Evolutionary conservation across 352 stramenopile species (phyloP).

Genomic region (Globisporangium recalcitrans): DNA sequence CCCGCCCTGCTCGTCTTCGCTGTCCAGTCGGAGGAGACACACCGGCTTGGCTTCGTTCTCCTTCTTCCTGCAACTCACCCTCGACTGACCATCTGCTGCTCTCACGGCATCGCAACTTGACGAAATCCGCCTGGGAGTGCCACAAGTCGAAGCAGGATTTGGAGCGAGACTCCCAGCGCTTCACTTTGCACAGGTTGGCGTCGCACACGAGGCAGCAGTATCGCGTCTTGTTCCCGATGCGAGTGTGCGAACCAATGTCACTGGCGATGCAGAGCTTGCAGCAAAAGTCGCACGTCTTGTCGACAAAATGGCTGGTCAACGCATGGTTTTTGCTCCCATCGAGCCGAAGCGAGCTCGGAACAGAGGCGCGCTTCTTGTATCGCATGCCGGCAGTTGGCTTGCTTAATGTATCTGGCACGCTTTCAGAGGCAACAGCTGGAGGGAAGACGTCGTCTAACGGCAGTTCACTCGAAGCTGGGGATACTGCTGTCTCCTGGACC

Average conservation of each 20-base stretch:
- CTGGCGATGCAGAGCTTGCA: background rate
- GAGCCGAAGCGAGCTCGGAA: background rate
- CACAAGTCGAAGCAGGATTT: background rate
- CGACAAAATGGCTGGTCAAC: background rate
- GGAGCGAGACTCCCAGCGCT: background rate
- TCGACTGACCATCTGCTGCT: background rate
- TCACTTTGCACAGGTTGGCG: background rate
- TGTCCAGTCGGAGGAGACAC: too few relatives aligned
- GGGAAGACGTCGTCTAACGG: too few relatives aligned
- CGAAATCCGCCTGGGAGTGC: background rate
- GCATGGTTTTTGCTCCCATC: background rate
- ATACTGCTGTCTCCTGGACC: too few relatives aligned
- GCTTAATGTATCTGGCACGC: background rate
- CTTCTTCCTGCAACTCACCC: background rate
- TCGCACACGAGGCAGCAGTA: background rate
- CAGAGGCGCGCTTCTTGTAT: background rate
- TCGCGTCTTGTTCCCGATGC: background rate
- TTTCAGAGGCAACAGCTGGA: background rate
- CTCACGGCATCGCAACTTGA: background rate
- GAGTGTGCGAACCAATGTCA: background rate
- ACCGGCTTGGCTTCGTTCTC: too few relatives aligned
- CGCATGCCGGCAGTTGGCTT: background rate
- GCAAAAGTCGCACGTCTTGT: background rate
- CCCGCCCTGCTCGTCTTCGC: background rate
- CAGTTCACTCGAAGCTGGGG: too few relatives aligned